Evolutionary conservation across 2,329 filamentous ascomycete genomes (phyloP), one percentile per base, ranked within the genome.

Genomic region (Rugonectria rugulosa): DNA sequence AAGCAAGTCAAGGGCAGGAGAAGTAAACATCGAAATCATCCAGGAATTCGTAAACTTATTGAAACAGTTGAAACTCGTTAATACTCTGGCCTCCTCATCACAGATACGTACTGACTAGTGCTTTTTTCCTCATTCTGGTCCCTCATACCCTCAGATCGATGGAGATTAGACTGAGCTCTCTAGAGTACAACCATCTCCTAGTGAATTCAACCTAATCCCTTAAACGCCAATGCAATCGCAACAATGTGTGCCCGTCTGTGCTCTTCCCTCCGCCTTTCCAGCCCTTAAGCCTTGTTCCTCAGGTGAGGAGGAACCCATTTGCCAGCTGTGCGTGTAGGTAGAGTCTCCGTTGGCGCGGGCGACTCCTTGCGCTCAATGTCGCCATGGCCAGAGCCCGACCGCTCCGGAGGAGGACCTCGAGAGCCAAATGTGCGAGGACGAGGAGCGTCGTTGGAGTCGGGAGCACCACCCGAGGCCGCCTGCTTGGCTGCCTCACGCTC

Each of bases 401-500:
- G 76, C 53, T 78, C 75, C 63, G 80, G 70, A 41, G 77, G 73
- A 12, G 72, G 71, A 40, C 74, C 76, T 29, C 78, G 65, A 45
- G 72, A 61, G 32, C 65, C 55, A 70, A 76, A 72, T 42, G 59
- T 61, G 51, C 70, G 58, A 53, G 79, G 70, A 29, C 81, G 75
- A 24, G 79, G 71, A 26, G 64, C 46, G 26, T 57, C 58, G 37
- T 46, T 57, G 42, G 67, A 73, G 57, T 81, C 81, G 41, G 74
- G 65, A 42, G 70, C 67, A 10, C 73, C 66, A 27, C 72, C 68
- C 51, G 73, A 71, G 46, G 69, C 61, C 37, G 70, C 65, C 29
- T 76, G 70, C 66, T 67, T 81, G 57, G 79, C 76, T 45, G 84
- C 85, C 74, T 91, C 84, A 67, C 88, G 87, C 26, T 92, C 89